phyloP scores from a whole-genome alignment of 495 filamentous ascomycete genomes.

The Neurospora pannonica region DNA sequence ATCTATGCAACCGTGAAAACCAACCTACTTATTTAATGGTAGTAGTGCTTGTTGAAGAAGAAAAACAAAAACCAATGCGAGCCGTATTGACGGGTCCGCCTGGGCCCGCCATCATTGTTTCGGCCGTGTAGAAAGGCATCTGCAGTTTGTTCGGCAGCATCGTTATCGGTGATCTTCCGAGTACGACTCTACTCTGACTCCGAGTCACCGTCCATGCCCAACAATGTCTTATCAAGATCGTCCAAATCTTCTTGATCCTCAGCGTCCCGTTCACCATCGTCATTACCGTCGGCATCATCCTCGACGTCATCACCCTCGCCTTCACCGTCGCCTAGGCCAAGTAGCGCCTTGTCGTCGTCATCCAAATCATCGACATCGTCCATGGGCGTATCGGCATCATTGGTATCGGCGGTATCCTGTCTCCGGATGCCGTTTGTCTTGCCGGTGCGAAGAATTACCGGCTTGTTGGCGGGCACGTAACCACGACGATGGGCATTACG shows the following conservation, averaged over 20 bases:
- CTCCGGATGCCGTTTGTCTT: constrained; percentile 9
- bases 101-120: too few relatives aligned
- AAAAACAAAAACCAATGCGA: neutral
- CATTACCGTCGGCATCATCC: constrained; percentile 14
- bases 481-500: neutral
- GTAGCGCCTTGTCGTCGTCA: constrained; percentile 41
- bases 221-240: constrained; percentile 41
- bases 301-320: constrained; percentile 19
- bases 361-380: constrained; percentile 42
- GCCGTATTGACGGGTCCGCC: neutral
- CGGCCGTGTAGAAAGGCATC: neutral
- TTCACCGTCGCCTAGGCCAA: constrained; percentile 35
- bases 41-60: neutral
- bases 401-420: neutral
- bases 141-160: neutral
- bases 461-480: neutral
- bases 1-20: neutral
- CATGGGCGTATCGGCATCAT: constrained; percentile 18
- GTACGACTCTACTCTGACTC: constrained; percentile 25
- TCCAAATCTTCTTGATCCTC: constrained; percentile 44
- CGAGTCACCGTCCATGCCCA: constrained; percentile 36
- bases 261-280: constrained; percentile 30
- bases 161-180: neutral
- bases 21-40: neutral
- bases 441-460: neutral